Base-by-base conservation (phyloP, 106 monocot species). In the Dioscorea alata region DNA sequence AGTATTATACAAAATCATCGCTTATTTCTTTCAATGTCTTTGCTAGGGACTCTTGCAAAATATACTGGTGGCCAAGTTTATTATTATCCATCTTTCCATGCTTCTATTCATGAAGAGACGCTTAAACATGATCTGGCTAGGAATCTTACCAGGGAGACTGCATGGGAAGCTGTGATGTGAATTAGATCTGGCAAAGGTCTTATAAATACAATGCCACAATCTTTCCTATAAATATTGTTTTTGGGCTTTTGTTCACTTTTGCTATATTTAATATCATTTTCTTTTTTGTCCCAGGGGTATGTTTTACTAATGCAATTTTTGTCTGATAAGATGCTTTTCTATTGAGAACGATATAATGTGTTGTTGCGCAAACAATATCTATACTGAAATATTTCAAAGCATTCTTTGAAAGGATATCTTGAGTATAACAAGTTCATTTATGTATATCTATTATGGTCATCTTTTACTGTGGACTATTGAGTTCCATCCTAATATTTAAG, bases 11-110 rank as follows among this genome's bases (percentile, higher is more conserved):
- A 69, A 57, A 15, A 57, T 24, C 50, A 16, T 63, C 57, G 15
- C 79, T 32, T 67, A 20, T 70, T 60, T 49, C 60, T 52, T 13
- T 42, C 60, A 66, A 15, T 62, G 20, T 20, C 21, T 42, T 18
- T 66, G 5, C 70, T 42, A 92, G 99, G 99, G 74, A 76, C 85
- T 56, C 87, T 99, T 69, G 79, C 84, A 23, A 99, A 90, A 77
- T 92, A 99, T 75, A 99, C 92, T 60, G 99, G 92, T 69, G 92
- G 99, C 8, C 99, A 99, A 76, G 81, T 99, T 17, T 99, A 99
- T 69, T 72, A 93, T 77, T 93, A 92, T 89, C 93, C 92, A 69
- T 83, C 87, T 66, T 99, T 93, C 64, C 78, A 77, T 57, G 80
- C 85, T 42, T 31, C 68, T 42, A 68, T 79, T 25, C 87, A 93